Base-by-base conservation (phyloP, 345 rosid species). In the thale cress (Arabidopsis thaliana) region DNA sequence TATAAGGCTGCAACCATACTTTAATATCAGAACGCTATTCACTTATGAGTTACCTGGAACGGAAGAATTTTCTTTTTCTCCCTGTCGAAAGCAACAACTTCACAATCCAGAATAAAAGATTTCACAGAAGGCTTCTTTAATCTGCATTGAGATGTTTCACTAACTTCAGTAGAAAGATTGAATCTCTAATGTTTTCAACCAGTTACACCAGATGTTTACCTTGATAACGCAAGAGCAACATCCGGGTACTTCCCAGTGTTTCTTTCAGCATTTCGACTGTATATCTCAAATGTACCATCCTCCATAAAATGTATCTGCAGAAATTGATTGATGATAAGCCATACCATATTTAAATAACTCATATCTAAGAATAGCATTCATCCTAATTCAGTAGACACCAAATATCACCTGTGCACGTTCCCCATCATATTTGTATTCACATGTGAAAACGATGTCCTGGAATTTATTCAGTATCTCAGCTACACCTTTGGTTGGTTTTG, bases 391-490 rank as follows among this genome's bases (percentile, higher is more conserved):
- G 64, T 52, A 59, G 73, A 61, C 45, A 25, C 16, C 50, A 7
- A 62, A 40, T 3, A 69, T 79, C 79, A 90, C 99, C 94, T 95
- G 99, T 60, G 99, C 99, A 74, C 98, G 93, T 70, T 90, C 99
- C 65, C 99, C 98, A 76, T 95, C 99, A 65, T 95, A 92, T 71
- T 95, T 95, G 85, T 92, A 95, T 68, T 95, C 98, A 72, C 94
- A 92, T 24, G 96, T 80, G 71, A 83, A 95, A 61, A 84, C 89
- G 44, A 63, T 87, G 82, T 88, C 85, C 83, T 90, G 96, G 81
- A 95, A 95, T 82, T 90, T 95, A 67, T 87, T 79, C 59, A 88
- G 71, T 74, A 95, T 92, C 82, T 92, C 98, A 33, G 86, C 83
- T 14, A 95, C 91, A 53, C 87, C 93, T 80, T 89, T 92, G 51